phyloP scores from a whole-genome alignment of 2,329 filamentous ascomycete genomes.

The Colletotrichum australisinense region DNA sequence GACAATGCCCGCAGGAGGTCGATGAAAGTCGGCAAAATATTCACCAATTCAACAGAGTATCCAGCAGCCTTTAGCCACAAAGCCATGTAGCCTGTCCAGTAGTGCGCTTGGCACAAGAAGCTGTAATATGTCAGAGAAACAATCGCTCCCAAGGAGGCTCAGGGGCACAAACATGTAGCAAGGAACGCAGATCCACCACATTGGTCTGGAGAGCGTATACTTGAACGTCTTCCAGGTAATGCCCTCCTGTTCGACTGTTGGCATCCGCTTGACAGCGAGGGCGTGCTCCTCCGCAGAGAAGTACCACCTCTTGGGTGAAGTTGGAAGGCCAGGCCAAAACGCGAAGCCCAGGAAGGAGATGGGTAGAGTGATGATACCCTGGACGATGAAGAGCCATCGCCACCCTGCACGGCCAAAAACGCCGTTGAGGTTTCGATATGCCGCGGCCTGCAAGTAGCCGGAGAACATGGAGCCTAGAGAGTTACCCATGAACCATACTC shows the following conservation, averaged over 20 bases:
- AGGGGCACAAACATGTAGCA: constrained; percentile 34
- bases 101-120: constrained; percentile 39
- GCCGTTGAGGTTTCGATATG: constrained; percentile 64
- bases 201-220: constrained; percentile 37
- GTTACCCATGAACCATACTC: constrained; percentile 61
- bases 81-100: constrained; percentile 39
- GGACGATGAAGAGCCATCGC: constrained; percentile 55
- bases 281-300: constrained; percentile 42
- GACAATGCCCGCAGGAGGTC: constrained; percentile 41
- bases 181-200: constrained; percentile 40
- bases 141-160: fast-evolving
- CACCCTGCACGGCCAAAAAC: constrained; percentile 52
- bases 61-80: constrained; percentile 32
- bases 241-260: constrained; percentile 37
- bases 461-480: constrained; percentile 66
- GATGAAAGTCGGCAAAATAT: constrained; percentile 41
- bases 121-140: constrained; percentile 11
- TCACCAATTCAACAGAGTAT: constrained; percentile 33
- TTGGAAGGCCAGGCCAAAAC: constrained; percentile 47
- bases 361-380: constrained; percentile 44
- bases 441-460: constrained; percentile 66
- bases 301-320: constrained; percentile 43
- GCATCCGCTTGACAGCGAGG: constrained; percentile 42
- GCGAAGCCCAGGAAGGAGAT: constrained; percentile 41
- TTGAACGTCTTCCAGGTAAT: constrained; percentile 40